Evolutionary conservation across 192 early-diverging fungal species (phyloP), one percentile per base, ranked within the genome.

Genomic region (Dispira simplex): DNA sequence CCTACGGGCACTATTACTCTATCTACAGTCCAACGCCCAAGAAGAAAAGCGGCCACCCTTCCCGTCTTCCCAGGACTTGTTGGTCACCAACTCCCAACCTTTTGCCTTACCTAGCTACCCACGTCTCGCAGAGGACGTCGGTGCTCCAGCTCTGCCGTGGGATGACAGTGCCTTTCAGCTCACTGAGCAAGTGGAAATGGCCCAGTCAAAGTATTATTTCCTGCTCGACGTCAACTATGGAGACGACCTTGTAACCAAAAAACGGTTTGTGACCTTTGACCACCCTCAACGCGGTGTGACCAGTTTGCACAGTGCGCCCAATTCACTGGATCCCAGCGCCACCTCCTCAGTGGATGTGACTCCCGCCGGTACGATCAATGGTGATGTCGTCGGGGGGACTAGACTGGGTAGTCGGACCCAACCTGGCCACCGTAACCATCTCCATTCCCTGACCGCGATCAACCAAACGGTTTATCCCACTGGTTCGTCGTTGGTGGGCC

Each of bases 11-110:
- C 89, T 92, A 64, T 71, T 85, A 65, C 56, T 90, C 32, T 73
- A 92, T 32, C 66, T 95, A n/a, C 70, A 81, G 0, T 86, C 88
- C 52, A 73, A 89, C 28, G 90, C 88, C 60, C 77, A 82, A 21
- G 71, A 66, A 27, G 67, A 65, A 51, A 44, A 23, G 56, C 68
- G 52, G 26, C 81, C 81, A 26, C 66, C 74, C 0, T 83, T 82
- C 65, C 80, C 79, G 0, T 67, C 55, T 20, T 68, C 75, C 44
- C 66, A 62, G 2, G 79, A 81, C 58, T 65, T 76, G 63, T 54
- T 74, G 0, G 65, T 64, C 1, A 57, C 70, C 0, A 64, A 69
- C 18, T 67, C 70, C 11, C 69, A 68, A 32, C 58, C 70, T 0
- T 63, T 63, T 47, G 32, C 63, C n/a, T 32, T 63, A 4, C 63